Evolutionary conservation across 768 basidiomycete species (phyloP), one percentile per base, ranked within the genome.

Genomic region (Thelephora ganbajun): DNA sequence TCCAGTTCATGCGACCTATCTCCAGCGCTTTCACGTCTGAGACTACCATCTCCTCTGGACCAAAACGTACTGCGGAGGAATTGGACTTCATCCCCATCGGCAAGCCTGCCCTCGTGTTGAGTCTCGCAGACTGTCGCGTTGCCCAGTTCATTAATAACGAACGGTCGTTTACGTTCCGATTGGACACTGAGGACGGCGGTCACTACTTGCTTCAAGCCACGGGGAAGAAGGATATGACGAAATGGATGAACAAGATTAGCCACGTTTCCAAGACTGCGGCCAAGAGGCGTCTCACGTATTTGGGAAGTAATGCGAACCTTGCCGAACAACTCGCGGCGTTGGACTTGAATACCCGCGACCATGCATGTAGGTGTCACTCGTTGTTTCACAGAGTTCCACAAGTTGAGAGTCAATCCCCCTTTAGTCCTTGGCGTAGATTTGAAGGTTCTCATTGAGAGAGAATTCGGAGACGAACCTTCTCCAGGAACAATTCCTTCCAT

Each of bases 131-230:
- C 52, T 81, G 84, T 14, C 73, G 72, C 33, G 79, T 85, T 18
- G 69, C 76, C 7, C 75, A 74, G 51, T 80, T 83, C 54, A 74
- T 80, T 64, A 88, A 87, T 58, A 80, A 82, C 59, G 82, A 87
- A 51, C 72, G 88, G 42, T 85, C 88, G 43, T 91, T 79, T 60
- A 79, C 77, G 44, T 86, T 91, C 69, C 77, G 83, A 57, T 69
- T 92, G 39, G 79, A 85, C 56, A 85, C 87, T 0, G 89, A 91
- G 59, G 88, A 91, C 57, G 89, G 89, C 6, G 87, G 85, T 0
- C 81, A 81, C 56, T 88, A 87, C 56, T 61, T 89, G 33, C 63
- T 91, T 13, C 89, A 92, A 60, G 80, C 85, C 1, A 61, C 75
- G 33, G 78, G 73, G 54, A 77, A 73, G 59, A 69, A 71, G 35